Base-by-base conservation (phyloP, 139 green algal genomes). In the Coelastrella sp. region DNA sequence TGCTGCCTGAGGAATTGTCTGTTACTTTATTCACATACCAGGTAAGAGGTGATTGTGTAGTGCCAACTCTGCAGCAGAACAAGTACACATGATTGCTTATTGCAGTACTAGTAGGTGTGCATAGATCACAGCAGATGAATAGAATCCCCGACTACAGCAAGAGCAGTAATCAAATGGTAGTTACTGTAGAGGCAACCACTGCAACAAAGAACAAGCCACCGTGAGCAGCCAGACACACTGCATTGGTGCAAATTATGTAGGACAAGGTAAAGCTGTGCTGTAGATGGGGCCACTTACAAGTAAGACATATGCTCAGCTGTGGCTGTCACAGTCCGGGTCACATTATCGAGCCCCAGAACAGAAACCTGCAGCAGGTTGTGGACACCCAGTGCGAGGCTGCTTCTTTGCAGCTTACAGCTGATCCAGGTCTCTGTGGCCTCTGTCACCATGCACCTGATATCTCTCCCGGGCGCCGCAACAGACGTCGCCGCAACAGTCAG, bases 281-380 rank as follows among this genome's bases (percentile, higher is more conserved):
- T n/a, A n/a, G n/a, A 57, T 2, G 1, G 1, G 13, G 17, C 48
- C 48, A 64, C 53, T 64, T 5, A 76, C 34, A 57, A 32, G 67
- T 76, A 76, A 15, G 34, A 53, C 34, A 51, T 50, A 35, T 76
- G 67, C 5, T 37, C 37, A 21, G 67, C 37, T 34, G 17, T 5
- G 9, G 38, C 67, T 15, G 23, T 3, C 8, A 76, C 34, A 23
- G 30, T 76, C 37, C 67, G 27, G 6, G 67, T 76, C 17, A 53
- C 34, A 23, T 76, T 76, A 40, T 76, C 67, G 35, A 76, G 37
- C 23, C 67, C 67, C 67, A 76, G 11, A 17, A 76, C 67, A 50
- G 67, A 76, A 8, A 69, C 62, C 27, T 69, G 62, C 37, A 76
- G 67, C 32, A 40, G 8, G 17, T 51, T 53, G 8, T 30, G 45